A percentile compares a stretch with the other conserved stretches of the same genome.
These are phyloP conservation scores for Dipodascus geniculatus DNA, from an alignment of 805 yeast genomes.

Conservation along the genomic window DNA sequence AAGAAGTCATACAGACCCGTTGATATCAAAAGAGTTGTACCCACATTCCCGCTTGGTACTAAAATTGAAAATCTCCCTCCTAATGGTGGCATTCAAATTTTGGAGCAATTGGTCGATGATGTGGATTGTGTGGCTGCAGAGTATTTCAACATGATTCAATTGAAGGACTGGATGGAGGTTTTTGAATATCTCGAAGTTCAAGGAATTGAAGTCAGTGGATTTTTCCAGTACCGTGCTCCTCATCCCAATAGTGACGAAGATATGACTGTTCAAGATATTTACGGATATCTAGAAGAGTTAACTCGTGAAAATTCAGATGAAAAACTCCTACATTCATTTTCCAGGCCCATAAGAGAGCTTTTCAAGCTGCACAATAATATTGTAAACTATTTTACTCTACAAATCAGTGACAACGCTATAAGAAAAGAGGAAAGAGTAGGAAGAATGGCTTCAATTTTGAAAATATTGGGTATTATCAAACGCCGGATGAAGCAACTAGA, in stretches of 20 bases:
- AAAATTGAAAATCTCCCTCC: constrained; percentile 12
- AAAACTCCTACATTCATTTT: constrained; percentile 40
- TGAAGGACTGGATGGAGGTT: constrained; percentile 69
- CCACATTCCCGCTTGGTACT: constrained; percentile 12
- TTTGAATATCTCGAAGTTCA: constrained; percentile 65
- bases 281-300: constrained; percentile 54
- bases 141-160: constrained; percentile 43
- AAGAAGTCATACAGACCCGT: constrained; percentile 24
- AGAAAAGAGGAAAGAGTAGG: constrained; percentile 47
- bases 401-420: constrained; percentile 53
- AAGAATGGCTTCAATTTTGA: constrained; percentile 56
- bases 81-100: constrained; percentile 13
- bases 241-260: constrained; percentile 35
- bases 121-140: constrained; percentile 52
- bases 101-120: constrained; percentile 50
- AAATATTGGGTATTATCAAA: constrained; percentile 51
- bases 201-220: constrained; percentile 43
- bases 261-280: constrained; percentile 54
- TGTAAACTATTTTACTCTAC: constrained; percentile 48
- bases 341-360: constrained; percentile 54
- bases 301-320: constrained; percentile 14
- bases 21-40: constrained; percentile 18
- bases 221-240: constrained; percentile 44
- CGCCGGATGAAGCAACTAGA: constrained; percentile 52
- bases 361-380: constrained; percentile 58